These are phyloP conservation scores for Candida nitratophila DNA, from an alignment of 805 yeast species.

Conservation along the genomic window DNA sequence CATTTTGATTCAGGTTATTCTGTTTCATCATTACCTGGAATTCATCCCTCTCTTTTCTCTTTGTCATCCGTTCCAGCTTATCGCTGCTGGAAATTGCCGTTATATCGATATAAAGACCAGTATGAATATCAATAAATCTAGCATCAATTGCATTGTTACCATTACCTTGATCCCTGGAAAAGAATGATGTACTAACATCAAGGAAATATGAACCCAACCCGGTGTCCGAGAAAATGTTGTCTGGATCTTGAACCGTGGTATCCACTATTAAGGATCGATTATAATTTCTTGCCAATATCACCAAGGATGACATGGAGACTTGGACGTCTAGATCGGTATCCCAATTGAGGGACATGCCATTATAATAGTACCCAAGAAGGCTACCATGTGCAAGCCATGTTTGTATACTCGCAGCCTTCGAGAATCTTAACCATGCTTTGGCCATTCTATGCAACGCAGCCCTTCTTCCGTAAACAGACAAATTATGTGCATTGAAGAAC, in stretches of 20 bases:
- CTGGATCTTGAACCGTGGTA: conserved; percentile 6
- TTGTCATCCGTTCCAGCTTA: neutral
- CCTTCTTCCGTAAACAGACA: conserved; percentile 15
- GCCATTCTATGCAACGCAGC: conserved; percentile 38
- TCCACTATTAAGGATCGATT: conserved; percentile 48
- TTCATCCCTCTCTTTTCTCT: conserved; percentile 5
- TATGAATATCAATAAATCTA: conserved; percentile 42
- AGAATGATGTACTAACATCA: conserved; percentile 29
- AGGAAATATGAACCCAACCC: conserved; percentile 26
- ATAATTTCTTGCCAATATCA: conserved; percentile 34
- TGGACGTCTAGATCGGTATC: conserved; percentile 60
- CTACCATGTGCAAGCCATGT: conserved; percentile 66
- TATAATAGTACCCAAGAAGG: conserved; percentile 55
- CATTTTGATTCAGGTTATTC: conserved; percentile 4
- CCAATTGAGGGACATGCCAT: conserved; percentile 53
- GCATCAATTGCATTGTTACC: conserved; percentile 51
- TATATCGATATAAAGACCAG: conserved; percentile 41
- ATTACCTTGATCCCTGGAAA: conserved; percentile 31
- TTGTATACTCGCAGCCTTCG: conserved; percentile 33
- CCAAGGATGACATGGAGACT: conserved; percentile 39
- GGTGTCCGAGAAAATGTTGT: conserved; percentile 1
- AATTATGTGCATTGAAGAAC: conserved; percentile 26
- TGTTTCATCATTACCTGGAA: conserved; percentile 10
- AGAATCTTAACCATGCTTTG: conserved; percentile 48
- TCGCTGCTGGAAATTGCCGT: conserved; percentile 25